phyloP scores from a whole-genome alignment of 2,329 filamentous ascomycete genomes.

The Aspergillus terreus region DNA sequence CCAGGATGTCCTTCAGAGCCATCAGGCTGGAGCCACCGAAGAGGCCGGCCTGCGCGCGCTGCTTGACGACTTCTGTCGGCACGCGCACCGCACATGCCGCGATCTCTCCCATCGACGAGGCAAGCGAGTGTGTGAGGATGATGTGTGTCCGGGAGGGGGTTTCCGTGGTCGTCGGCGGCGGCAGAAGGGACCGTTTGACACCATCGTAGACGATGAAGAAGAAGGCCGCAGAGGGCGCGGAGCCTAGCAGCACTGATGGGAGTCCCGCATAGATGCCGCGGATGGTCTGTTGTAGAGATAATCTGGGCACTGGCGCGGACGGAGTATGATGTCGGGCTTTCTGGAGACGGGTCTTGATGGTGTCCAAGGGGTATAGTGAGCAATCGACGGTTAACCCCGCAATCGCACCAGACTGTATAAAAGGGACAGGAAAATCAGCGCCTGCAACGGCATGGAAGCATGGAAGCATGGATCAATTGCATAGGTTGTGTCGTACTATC shows the following conservation, averaged over 20 bases:
- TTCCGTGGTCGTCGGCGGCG: constrained; percentile 21
- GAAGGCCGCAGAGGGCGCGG: constrained; percentile 86
- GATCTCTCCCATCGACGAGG: constrained; percentile 81
- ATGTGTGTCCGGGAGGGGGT: constrained; percentile 30
- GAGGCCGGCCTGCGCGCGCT: constrained; percentile 85
- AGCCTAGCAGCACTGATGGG: constrained; percentile 83
- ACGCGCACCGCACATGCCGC: constrained; percentile 90
- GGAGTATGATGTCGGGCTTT: constrained; percentile 54
- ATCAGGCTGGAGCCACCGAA: constrained; percentile 66
- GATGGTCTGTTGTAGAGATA: constrained; percentile 83
- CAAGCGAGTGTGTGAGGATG: constrained; percentile 68
- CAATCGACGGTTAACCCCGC: constrained; percentile 96
- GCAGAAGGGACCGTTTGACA: constrained; percentile 56
- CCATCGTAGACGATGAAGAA: constrained; percentile 96
- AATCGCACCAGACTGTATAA: constrained; percentile 69
- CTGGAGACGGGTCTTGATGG: constrained; percentile 94
- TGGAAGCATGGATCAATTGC: neutral
- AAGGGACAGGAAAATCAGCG: constrained; percentile 3
- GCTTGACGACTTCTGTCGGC: constrained; percentile 95
- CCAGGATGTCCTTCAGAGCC: constrained; percentile 68
- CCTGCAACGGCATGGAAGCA: constrained; percentile 1
- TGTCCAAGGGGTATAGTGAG: constrained; percentile 96
- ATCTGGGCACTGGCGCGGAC: constrained; percentile 56
- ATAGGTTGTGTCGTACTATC: constrained; percentile 23
- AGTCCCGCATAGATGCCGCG: constrained; percentile 89